These are phyloP conservation scores for Amoebophrya sp. DNA, from an alignment of 169 alveolate species.

Conservation along the genomic window DNA sequence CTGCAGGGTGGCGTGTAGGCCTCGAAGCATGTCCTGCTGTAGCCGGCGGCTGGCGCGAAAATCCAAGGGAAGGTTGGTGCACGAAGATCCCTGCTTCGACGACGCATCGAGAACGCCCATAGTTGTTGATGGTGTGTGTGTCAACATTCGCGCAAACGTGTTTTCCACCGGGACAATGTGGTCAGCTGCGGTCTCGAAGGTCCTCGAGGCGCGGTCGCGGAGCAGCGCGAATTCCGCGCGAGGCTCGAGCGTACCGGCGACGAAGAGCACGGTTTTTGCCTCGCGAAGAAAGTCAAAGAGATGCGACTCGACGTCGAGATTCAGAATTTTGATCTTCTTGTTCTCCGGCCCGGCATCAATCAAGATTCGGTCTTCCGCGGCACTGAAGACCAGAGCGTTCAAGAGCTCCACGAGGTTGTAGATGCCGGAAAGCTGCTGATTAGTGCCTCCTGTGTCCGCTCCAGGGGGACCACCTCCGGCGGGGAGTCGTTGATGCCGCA, in stretches of 20 bases:
- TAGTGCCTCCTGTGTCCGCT: too few relatives aligned
- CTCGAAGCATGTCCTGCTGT: too few relatives aligned
- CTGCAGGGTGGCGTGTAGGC: not conserved
- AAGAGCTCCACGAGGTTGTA: not conserved
- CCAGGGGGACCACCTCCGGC: too few relatives aligned
- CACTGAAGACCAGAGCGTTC: not conserved
- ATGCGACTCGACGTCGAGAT: not conserved
- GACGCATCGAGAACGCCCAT: not conserved
- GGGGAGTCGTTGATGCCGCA: too few relatives aligned
- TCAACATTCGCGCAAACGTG: not conserved
- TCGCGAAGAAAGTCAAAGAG: not conserved
- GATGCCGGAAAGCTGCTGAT: not conserved
- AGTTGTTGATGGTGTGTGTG: not conserved
- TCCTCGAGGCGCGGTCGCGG: not conserved
- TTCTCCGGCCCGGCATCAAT: not conserved
- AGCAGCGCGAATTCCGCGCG: not conserved
- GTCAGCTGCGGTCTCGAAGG: not conserved
- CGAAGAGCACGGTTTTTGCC: not conserved
- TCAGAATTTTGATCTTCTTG: not conserved
- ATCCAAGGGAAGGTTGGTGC: too few relatives aligned
- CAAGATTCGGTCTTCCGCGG: not conserved
- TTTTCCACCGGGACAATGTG: not conserved
- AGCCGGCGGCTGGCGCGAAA: too few relatives aligned
- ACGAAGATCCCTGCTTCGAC: not conserved
- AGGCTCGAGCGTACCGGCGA: not conserved